Evolutionary conservation across 345 rosid species (phyloP).

Genomic region (Litchi chinensis): DNA sequence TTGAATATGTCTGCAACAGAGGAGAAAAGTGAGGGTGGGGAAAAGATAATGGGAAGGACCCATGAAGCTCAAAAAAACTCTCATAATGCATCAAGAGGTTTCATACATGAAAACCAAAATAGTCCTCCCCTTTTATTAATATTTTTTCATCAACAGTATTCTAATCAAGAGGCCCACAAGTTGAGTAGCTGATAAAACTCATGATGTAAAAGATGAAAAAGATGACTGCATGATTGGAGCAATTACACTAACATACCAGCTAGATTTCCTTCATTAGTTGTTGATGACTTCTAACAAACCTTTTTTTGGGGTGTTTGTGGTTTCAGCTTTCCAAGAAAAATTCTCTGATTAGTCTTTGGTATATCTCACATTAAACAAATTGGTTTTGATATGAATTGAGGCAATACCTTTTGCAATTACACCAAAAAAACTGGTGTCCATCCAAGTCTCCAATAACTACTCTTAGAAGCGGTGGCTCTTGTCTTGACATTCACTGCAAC

Average conservation of each 20-base stretch:
- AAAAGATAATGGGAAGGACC: constrained; percentile 30
- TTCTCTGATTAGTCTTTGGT: constrained; percentile 19
- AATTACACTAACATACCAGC: constrained; percentile 33
- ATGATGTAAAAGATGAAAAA: constrained; percentile 25
- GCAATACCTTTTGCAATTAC: neutral
- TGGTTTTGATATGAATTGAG: constrained; percentile 26
- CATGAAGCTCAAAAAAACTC: constrained; percentile 23
- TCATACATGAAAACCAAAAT: constrained; percentile 25
- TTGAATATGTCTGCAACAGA: constrained; percentile 37
- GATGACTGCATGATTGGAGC: constrained; percentile 25
- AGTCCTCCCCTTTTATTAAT: neutral
- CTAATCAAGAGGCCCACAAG: constrained; percentile 36
- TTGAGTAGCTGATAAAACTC: constrained; percentile 30
- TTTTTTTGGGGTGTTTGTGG: constrained; percentile 28
- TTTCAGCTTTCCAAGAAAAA: constrained; percentile 35
- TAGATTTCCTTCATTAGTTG: constrained; percentile 14
- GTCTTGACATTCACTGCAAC: constrained; percentile 21
- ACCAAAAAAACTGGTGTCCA: neutral
- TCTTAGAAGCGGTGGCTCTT: constrained; percentile 23
- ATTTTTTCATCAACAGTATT: neutral
- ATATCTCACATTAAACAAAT: constrained; percentile 23
- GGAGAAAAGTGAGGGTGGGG: constrained; percentile 29
- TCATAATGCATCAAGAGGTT: constrained; percentile 25
- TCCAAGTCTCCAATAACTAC: constrained; percentile 21
- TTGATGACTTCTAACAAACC: constrained; percentile 20